A percentile compares a stretch with the other conserved stretches of the same genome.
These are phyloP conservation scores for Carex littledalei DNA, from an alignment of 176 grass and related monocot species.

Conservation along the genomic window DNA sequence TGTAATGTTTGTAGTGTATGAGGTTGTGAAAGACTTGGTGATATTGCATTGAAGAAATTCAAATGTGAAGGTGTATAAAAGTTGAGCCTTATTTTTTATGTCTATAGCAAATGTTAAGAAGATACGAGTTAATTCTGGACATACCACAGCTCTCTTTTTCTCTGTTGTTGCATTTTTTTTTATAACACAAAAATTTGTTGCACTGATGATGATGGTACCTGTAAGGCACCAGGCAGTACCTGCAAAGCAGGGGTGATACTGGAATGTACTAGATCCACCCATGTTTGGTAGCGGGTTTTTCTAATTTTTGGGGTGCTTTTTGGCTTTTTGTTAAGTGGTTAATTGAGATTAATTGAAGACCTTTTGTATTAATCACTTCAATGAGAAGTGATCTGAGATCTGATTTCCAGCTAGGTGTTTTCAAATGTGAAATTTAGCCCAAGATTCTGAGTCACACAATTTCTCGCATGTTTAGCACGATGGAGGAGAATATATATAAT, in stretches of 20 bases:
- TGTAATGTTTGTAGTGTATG: slow-evolving; percentile 17
- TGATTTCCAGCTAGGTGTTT: background rate
- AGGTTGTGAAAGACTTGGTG: background rate
- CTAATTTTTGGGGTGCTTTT: background rate
- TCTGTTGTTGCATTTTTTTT: background rate
- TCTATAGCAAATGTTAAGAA: slow-evolving; percentile 8
- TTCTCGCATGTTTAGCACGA: slow-evolving; percentile 4
- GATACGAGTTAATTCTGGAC: background rate
- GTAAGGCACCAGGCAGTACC: background rate
- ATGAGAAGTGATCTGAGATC: background rate
- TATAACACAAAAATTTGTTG: background rate
- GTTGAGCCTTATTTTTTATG: background rate
- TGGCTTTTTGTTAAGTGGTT: background rate
- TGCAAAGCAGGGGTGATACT: background rate
- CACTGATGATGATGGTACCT: background rate
- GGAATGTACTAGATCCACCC: no score
- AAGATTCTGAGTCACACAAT: background rate
- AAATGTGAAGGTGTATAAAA: slow-evolving; percentile 17
- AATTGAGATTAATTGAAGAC: background rate
- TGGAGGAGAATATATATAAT: slow-evolving; percentile 3
- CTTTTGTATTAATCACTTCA: background rate
- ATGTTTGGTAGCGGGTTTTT: background rate
- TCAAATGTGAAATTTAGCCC: background rate
- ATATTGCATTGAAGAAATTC: background rate
- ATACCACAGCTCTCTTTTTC: background rate